These are phyloP conservation scores for Sporothrix mexicana DNA, from an alignment of 2,329 filamentous ascomycete species.

Conservation along the genomic window DNA sequence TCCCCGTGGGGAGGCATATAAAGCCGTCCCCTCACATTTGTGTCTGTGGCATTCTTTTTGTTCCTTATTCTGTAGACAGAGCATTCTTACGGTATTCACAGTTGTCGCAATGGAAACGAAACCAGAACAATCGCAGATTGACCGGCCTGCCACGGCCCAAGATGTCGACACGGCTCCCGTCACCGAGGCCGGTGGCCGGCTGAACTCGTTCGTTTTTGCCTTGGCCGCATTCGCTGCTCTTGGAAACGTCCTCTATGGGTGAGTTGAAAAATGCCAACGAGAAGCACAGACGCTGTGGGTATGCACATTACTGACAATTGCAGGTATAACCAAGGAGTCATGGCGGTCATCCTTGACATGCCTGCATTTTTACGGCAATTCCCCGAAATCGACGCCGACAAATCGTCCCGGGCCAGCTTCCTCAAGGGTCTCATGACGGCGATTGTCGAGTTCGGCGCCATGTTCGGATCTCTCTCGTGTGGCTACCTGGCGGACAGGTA, in stretches of 20 bases:
- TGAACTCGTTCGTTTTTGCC: background rate
- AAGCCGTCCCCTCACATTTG: background rate
- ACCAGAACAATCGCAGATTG: background rate
- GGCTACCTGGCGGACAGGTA: conserved; percentile 20
- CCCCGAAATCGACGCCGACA: background rate
- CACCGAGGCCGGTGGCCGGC: background rate
- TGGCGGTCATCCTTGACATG: conserved; percentile 20
- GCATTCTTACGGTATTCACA: background rate
- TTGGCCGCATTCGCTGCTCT: conserved; percentile 7
- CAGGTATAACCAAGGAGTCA: conserved; percentile 18
- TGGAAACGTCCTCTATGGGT: conserved; percentile 9
- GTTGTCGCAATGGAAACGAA: background rate
- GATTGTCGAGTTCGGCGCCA: conserved; percentile 22
- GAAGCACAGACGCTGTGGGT: background rate
- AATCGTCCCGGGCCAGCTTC: conserved; percentile 8
- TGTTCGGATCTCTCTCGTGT: conserved; percentile 6
- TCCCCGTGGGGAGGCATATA: conserved; percentile 4
- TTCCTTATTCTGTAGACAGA: background rate
- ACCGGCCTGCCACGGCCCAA: background rate
- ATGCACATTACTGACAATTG: background rate
- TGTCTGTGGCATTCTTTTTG: background rate
- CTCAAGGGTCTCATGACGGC: conserved; percentile 23
- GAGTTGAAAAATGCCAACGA: background rate
- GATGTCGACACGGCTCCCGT: background rate
- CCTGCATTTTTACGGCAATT: background rate